A percentile compares a stretch with the other conserved stretches of the same genome.
These are phyloP conservation scores for Wickerhamomyces tratensis DNA, from an alignment of 805 yeast genomes.

Conservation along the genomic window DNA sequence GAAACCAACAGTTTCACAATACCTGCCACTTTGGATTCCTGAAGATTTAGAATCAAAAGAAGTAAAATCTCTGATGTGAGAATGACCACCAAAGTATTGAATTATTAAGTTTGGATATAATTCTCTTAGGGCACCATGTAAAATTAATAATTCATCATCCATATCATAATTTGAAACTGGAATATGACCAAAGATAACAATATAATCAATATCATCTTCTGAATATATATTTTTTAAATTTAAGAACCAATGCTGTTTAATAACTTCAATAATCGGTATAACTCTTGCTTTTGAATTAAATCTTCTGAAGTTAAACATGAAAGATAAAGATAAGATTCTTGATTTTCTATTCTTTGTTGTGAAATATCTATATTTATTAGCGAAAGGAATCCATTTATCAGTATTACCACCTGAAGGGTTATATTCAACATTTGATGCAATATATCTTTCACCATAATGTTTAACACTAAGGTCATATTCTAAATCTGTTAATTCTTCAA, in stretches of 20 bases:
- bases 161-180: slow-evolving; percentile 39
- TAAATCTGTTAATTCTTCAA: slow-evolving; percentile 47
- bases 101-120: slow-evolving; percentile 54
- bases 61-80: slow-evolving; percentile 81
- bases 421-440: slow-evolving; percentile 66
- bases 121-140: slow-evolving; percentile 38
- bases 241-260: slow-evolving; percentile 57
- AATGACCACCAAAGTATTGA: slow-evolving; percentile 91
- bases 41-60: slow-evolving; percentile 56
- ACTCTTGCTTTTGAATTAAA: slow-evolving; percentile 55
- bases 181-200: slow-evolving; percentile 71
- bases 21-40: slow-evolving; percentile 88
- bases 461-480: slow-evolving; percentile 57
- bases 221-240: slow-evolving; percentile 25
- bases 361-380: slow-evolving; percentile 56
- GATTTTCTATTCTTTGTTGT: slow-evolving; percentile 42
- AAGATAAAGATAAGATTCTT: slow-evolving; percentile 62
- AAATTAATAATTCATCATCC: slow-evolving; percentile 22
- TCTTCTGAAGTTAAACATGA: slow-evolving; percentile 66
- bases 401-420: slow-evolving; percentile 23
- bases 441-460: slow-evolving; percentile 52
- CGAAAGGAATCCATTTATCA: slow-evolving; percentile 50
- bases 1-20: slow-evolving; percentile 92
- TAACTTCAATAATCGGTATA: slow-evolving; percentile 43
- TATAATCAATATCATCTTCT: slow-evolving; percentile 43